These are phyloP conservation scores for Exobasidium rhododendri DNA, from an alignment of 1,284 basidiomycete genomes.

Conservation along the genomic window DNA sequence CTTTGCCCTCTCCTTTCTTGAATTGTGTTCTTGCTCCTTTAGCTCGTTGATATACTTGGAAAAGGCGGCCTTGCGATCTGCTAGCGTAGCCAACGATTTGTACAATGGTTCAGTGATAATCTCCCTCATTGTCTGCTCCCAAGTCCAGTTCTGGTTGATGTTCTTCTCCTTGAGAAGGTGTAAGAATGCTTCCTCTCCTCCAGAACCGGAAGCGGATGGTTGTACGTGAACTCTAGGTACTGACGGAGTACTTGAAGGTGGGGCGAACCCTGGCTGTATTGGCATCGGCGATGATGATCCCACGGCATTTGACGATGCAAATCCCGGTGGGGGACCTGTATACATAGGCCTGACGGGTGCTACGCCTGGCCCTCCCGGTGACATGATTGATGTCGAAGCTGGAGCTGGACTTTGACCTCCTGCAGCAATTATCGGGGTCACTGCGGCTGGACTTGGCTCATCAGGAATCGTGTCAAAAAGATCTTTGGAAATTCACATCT, in stretches of 20 bases:
- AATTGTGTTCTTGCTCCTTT: constrained; percentile 32
- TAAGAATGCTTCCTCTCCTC: constrained; percentile 90
- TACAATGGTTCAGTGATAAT: constrained; percentile 97
- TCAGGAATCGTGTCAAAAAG: constrained; percentile 39
- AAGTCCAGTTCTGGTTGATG: constrained; percentile 87
- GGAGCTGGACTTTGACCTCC: constrained; percentile 2
- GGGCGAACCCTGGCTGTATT: background rate
- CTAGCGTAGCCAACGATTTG: constrained; percentile 85
- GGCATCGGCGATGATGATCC: constrained; percentile 6
- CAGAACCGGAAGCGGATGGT: constrained; percentile 47
- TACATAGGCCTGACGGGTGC: constrained; percentile 9
- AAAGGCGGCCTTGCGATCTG: constrained; percentile 86
- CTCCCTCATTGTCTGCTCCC: constrained; percentile 96
- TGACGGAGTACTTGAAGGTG: constrained; percentile 6
- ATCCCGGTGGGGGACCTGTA: constrained; percentile 19
- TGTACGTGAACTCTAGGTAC: constrained; percentile 15
- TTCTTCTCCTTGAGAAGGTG: constrained; percentile 81
- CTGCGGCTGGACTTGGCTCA: constrained; percentile 7
- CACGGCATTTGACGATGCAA: constrained; percentile 2
- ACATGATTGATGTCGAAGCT: background rate
- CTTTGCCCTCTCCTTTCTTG: constrained; percentile 24
- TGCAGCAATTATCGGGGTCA: background rate
- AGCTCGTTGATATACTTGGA: constrained; percentile 54
- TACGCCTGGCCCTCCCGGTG: background rate
- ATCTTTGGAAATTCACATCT: constrained; percentile 14